Base-by-base conservation (phyloP, 345 rosid genomes). In the Pistacia vera region DNA sequence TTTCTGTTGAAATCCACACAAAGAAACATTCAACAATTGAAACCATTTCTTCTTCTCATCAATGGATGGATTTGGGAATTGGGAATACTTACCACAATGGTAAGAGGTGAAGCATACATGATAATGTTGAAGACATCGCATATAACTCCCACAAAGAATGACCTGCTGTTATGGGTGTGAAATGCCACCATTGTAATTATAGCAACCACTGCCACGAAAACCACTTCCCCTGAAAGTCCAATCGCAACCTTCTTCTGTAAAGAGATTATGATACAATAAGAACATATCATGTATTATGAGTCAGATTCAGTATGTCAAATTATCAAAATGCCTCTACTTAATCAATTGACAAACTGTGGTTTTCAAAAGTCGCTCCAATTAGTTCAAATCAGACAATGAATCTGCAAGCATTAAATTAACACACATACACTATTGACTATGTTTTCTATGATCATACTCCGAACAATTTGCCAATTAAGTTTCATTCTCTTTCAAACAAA, bases 21-120 rank as follows among this genome's bases (percentile, higher is more conserved):
- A 7, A 4, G 3, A 18, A 71, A 9, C 9, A 35, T 17, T 30
- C 18, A 8, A 14, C 5, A 10, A 13, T 30, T 30, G 33, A 30
- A 30, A 30, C 33, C 2, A 30, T 11, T 3, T 16, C 5, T 18
- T 5, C 62, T 20, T 58, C 20, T 58, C 30, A 8, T 1, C 33
- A 30, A 30, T 30, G 33, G 33, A 30, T 30, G 2, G 3, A 30
- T 25, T 52, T 12, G 35, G 54, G 14, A 14, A 0, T 3, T 8
- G 38, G 33, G 33, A 20, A 36, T 28, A 44, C 78, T 4, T 68
- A 75, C 73, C 75, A 55, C 63, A 20, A 71, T 44, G 20, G 57
- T 35, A 46, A 82, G 83, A 20, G 89, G 89, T 3, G 85, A 77
- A 52, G 36, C 46, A 41, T 86, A 86, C 89, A 86, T 86, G 73